These are phyloP conservation scores for Salix udensis DNA, from an alignment of 345 rosid species.

Conservation along the genomic window DNA sequence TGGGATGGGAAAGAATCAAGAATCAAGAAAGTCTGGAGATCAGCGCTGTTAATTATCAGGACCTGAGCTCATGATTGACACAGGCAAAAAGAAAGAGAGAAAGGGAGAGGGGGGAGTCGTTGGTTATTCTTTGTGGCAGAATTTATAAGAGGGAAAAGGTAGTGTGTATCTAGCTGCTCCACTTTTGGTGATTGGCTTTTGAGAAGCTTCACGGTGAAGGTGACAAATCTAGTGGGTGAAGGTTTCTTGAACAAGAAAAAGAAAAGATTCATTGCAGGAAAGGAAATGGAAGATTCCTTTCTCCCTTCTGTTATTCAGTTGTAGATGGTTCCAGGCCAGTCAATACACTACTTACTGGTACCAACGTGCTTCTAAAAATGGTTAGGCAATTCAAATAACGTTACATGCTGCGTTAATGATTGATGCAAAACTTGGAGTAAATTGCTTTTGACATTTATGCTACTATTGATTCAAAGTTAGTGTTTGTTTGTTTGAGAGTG, in stretches of 20 bases:
- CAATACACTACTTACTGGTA: neutral
- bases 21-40: slow-evolving; percentile 1
- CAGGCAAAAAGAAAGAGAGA: slow-evolving; percentile 1
- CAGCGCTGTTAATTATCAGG: neutral
- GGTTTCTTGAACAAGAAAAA: neutral
- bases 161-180: neutral
- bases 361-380: neutral
- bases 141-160: slow-evolving; percentile 7
- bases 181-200: slow-evolving; percentile 1
- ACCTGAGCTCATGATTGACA: neutral
- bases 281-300: slow-evolving; percentile 29
- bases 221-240: slow-evolving; percentile 4
- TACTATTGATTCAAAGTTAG: no score
- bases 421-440: no score
- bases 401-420: no score
- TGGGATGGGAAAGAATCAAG: slow-evolving; percentile 16
- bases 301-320: slow-evolving; percentile 43
- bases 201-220: slow-evolving; percentile 26
- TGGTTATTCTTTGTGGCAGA: neutral
- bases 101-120: slow-evolving; percentile 6
- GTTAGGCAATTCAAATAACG: neutral
- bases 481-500: no score
- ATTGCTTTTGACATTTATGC: no score
- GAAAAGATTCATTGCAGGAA: neutral
- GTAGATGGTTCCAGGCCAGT: neutral